phyloP scores from a whole-genome alignment of 768 basidiomycete genomes.

The Lepiota venenata region DNA sequence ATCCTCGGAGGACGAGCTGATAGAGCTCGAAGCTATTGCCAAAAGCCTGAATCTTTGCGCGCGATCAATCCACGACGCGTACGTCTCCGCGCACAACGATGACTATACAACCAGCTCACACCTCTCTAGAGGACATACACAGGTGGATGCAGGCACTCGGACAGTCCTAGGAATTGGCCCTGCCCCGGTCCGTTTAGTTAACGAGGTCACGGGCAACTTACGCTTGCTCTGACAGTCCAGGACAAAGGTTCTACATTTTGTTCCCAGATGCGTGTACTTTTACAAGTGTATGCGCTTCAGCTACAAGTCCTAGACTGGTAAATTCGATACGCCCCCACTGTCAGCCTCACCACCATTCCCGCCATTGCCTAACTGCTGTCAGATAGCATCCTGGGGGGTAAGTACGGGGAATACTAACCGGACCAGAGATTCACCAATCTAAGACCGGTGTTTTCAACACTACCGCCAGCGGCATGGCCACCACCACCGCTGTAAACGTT shows the following conservation, averaged over 20 bases:
- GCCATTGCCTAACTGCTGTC: neutral
- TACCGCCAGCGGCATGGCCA: slow-evolving; percentile 32
- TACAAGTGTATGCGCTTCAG: neutral
- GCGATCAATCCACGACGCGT: slow-evolving; percentile 87
- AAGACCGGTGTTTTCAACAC: slow-evolving; percentile 16
- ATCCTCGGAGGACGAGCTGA: slow-evolving; percentile 78
- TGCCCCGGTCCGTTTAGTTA: slow-evolving; percentile 79
- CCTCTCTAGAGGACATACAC: slow-evolving; percentile 72
- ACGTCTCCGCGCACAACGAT: slow-evolving; percentile 24
- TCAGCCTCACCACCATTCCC: neutral
- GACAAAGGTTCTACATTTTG: neutral
- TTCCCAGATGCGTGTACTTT: neutral
- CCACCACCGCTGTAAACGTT: slow-evolving; percentile 27
- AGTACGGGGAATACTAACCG: slow-evolving; percentile 20
- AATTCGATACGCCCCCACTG: neutral
- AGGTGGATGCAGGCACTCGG: slow-evolving; percentile 77
- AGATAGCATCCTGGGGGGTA: neutral
- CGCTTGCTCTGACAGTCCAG: slow-evolving; percentile 52
- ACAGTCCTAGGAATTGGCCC: slow-evolving; percentile 94
- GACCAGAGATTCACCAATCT: slow-evolving; percentile 29
- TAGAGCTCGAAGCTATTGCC: slow-evolving; percentile 83
- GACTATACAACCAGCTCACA: neutral
- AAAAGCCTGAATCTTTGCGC: slow-evolving; percentile 88
- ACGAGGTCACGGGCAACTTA: slow-evolving; percentile 77
- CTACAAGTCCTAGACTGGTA: neutral